These are phyloP conservation scores for Globisporangium irregulare DNA, from an alignment of 352 stramenopile species.

Conservation along the genomic window DNA sequence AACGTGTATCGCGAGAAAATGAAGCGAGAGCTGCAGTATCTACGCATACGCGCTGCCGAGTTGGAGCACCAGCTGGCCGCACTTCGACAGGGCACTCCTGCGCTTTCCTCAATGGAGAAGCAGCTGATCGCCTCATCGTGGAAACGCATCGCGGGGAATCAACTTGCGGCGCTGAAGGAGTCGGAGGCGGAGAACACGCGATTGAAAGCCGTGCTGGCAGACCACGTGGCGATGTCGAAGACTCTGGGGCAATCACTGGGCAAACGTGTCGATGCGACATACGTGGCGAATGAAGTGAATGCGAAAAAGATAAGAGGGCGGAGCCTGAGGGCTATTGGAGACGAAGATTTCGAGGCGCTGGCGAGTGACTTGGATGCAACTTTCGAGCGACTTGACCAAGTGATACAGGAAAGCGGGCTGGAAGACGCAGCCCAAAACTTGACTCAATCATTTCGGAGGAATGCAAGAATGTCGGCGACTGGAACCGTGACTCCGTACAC, in stretches of 20 bases:
- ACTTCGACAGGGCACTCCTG: conserved; percentile 16
- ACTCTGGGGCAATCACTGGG: conserved; percentile 5
- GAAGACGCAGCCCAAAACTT: too few species aligned
- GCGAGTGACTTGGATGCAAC: conserved; percentile 2
- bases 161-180: not conserved
- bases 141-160: conserved; percentile 11
- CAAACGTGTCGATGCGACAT: not conserved
- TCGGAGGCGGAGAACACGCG: conserved; percentile 11
- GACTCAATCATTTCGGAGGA: not conserved
- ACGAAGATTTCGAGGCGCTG: conserved; percentile 3
- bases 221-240: conserved; percentile 6
- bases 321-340: not conserved
- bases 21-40: conserved; percentile 32
- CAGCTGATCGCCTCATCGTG: conserved; percentile 13
- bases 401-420: conserved; percentile 3
- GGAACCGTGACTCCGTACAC: not conserved
- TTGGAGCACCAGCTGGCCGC: conserved; percentile 26
- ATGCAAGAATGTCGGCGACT: not conserved
- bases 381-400: not conserved
- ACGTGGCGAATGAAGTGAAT: not conserved
- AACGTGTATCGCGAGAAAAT: conserved; percentile 35
- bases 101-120: conserved; percentile 1
- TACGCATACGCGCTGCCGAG: conserved; percentile 28
- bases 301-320: conserved; percentile 1
- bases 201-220: conserved; percentile 6